phyloP scores from a whole-genome alignment of 148 eudicot genomes.

The Limonium bicolor region DNA sequence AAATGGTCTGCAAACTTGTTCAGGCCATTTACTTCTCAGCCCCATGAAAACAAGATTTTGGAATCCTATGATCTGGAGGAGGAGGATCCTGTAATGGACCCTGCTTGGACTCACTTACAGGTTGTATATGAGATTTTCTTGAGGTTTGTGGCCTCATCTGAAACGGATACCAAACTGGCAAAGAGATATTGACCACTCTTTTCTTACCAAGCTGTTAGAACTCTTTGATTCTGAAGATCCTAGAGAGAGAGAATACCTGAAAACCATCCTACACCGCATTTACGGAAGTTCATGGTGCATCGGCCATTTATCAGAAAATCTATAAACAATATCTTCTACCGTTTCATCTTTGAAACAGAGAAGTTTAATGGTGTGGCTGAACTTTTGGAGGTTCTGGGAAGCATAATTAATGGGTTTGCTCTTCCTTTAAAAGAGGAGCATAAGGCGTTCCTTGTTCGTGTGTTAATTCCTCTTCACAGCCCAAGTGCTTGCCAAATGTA shows the following conservation, averaged over 20 bases:
- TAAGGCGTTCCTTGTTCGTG: slow-evolving; percentile 68
- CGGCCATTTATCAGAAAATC: slow-evolving; percentile 78
- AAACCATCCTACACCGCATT: slow-evolving; percentile 71
- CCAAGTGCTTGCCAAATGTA: slow-evolving; percentile 71
- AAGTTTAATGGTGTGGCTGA: slow-evolving; percentile 87
- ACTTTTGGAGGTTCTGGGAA: slow-evolving; percentile 82
- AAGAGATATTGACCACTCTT: slow-evolving; percentile 73
- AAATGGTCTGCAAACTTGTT: slow-evolving; percentile 49
- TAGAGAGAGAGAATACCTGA: slow-evolving; percentile 76
- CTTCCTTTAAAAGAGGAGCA: slow-evolving; percentile 91
- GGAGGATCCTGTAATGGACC: slow-evolving; percentile 85
- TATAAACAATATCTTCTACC: slow-evolving; percentile 73
- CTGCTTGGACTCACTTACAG: slow-evolving; percentile 94
- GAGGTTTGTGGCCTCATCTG: slow-evolving; percentile 78
- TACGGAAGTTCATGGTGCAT: slow-evolving; percentile 90
- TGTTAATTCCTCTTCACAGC: slow-evolving; percentile 77
- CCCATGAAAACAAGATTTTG: slow-evolving; percentile 54
- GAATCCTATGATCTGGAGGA: slow-evolving; percentile 66
- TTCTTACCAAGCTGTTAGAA: slow-evolving; percentile 56
- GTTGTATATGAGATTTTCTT: slow-evolving; percentile 70
- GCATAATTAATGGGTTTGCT: slow-evolving; percentile 86
- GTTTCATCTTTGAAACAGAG: slow-evolving; percentile 78
- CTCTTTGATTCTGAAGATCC: slow-evolving; percentile 88
- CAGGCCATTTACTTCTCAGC: slow-evolving; percentile 49
- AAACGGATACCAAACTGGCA: slow-evolving; percentile 77